Evolutionary conservation across 805 yeast genomes (phyloP).

Genomic region (Kodamaea restingae): DNA sequence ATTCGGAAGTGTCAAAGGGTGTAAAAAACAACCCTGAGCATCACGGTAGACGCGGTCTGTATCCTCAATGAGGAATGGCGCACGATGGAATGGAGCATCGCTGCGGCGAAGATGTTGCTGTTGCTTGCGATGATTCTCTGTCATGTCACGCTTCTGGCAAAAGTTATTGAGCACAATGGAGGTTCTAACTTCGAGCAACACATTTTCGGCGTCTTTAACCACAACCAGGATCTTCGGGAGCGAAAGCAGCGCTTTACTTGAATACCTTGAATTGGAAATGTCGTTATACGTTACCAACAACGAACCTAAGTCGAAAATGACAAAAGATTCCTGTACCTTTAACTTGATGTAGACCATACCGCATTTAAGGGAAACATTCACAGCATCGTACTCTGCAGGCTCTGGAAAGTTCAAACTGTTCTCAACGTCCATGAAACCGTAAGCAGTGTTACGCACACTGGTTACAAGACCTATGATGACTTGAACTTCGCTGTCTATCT

Average conservation of each 20-base stretch:
- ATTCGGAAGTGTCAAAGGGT: conserved; percentile 62
- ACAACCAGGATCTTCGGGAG: conserved; percentile 43
- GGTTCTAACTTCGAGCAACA: conserved; percentile 42
- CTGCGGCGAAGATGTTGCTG: conserved; percentile 61
- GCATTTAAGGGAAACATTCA: conserved; percentile 56
- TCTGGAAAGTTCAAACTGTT: conserved; percentile 61
- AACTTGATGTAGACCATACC: conserved; percentile 45
- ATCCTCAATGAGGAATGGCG: conserved; percentile 62
- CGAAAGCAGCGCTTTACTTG: conserved; percentile 47
- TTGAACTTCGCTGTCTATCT: conserved; percentile 46
- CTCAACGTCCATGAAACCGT: conserved; percentile 70
- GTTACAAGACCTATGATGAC: conserved; percentile 42
- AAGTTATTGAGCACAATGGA: conserved; percentile 60
- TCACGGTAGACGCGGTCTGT: conserved; percentile 47
- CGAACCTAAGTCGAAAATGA: conserved; percentile 17
- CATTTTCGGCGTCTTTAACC: conserved; percentile 12
- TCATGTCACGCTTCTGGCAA: conserved; percentile 46
- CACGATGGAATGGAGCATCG: conserved; percentile 82
- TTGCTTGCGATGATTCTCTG: conserved; percentile 48
- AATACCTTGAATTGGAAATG: conserved; percentile 62
- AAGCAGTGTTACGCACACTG: conserved; percentile 47
- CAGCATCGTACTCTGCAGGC: conserved; percentile 62
- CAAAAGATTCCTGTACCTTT: conserved; percentile 18
- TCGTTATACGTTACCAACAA: conserved; percentile 54
- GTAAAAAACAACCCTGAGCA: conserved; percentile 48